These are phyloP conservation scores for Reutealis trisperma DNA, from an alignment of 345 rosid genomes.

Conservation along the genomic window DNA sequence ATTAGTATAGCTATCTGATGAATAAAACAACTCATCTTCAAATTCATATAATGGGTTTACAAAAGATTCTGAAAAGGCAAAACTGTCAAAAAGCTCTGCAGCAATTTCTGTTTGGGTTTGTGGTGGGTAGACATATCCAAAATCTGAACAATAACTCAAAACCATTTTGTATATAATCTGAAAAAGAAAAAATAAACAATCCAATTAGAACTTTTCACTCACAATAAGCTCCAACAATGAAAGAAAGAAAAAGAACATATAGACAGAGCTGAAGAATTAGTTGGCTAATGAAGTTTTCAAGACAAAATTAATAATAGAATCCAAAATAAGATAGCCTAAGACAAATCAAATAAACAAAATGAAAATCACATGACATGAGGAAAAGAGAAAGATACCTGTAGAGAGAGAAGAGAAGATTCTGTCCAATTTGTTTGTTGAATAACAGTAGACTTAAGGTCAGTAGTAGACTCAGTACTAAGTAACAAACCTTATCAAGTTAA, in stretches of 20 bases:
- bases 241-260: background rate
- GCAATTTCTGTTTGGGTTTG: too few relatives aligned
- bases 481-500: slow-evolving; percentile 10
- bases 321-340: background rate
- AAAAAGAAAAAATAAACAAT: background rate
- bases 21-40: slow-evolving; percentile 24
- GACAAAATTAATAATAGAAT: background rate
- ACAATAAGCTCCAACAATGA: background rate
- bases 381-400: background rate
- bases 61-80: background rate
- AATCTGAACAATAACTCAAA: too few relatives aligned
- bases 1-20: slow-evolving; percentile 16
- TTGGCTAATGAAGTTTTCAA: background rate
- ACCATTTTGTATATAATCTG: too few relatives aligned
- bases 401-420: background rate
- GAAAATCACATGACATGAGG: background rate
- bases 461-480: background rate
- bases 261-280: background rate
- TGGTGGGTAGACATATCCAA: too few relatives aligned
- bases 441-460: slow-evolving; percentile 7
- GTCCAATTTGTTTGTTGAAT: background rate
- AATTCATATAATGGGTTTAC: slow-evolving; percentile 3
- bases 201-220: background rate
- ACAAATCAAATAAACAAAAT: background rate
- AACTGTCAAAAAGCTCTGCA: too few relatives aligned